phyloP scores from a whole-genome alignment of 768 basidiomycete species.

The Leucocoprinus birnbaumii region DNA sequence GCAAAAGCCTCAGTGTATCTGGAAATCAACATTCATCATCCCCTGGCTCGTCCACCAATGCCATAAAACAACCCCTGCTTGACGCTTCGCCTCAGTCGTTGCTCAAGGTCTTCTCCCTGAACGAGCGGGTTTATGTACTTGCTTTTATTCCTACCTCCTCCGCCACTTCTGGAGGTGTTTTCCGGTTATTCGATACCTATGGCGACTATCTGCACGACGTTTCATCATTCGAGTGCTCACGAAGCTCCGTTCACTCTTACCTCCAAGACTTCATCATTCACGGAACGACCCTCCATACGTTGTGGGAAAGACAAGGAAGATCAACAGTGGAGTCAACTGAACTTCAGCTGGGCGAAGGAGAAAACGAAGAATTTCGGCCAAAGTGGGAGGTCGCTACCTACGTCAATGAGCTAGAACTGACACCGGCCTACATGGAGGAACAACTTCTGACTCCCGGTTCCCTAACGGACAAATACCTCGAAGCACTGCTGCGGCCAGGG shows the following conservation, averaged over 20 bases:
- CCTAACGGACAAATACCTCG: conserved; percentile 75
- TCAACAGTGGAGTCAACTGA: conserved; percentile 61
- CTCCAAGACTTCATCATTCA: conserved; percentile 75
- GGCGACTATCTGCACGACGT: conserved; percentile 59
- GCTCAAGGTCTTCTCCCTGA: conserved; percentile 60
- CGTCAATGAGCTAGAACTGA: conserved; percentile 71
- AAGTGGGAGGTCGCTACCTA: conserved; percentile 58
- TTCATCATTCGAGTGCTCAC: conserved; percentile 57
- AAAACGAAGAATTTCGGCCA: conserved; percentile 24
- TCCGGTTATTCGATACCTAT: conserved; percentile 60
- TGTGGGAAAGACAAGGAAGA: conserved; percentile 83
- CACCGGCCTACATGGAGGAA: conserved; percentile 87
- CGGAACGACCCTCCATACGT: conserved; percentile 53
- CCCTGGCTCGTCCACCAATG: conserved; percentile 16
- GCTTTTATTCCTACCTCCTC: conserved; percentile 70
- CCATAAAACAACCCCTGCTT: conserved; percentile 41
- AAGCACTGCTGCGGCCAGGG: conserved; percentile 82
- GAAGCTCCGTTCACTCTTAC: conserved; percentile 60
- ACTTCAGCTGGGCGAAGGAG: conserved; percentile 38
- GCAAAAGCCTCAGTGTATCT: conserved; percentile 44
- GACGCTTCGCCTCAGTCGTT: conserved; percentile 61
- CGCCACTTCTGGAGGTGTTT: conserved; percentile 74
- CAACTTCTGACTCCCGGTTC: conserved; percentile 69
- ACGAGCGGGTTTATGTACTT: conserved; percentile 53
- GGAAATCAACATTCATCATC: conserved; percentile 17